phyloP scores from a whole-genome alignment of 1,284 basidiomycete species.

The Schizophyllum amplum region DNA sequence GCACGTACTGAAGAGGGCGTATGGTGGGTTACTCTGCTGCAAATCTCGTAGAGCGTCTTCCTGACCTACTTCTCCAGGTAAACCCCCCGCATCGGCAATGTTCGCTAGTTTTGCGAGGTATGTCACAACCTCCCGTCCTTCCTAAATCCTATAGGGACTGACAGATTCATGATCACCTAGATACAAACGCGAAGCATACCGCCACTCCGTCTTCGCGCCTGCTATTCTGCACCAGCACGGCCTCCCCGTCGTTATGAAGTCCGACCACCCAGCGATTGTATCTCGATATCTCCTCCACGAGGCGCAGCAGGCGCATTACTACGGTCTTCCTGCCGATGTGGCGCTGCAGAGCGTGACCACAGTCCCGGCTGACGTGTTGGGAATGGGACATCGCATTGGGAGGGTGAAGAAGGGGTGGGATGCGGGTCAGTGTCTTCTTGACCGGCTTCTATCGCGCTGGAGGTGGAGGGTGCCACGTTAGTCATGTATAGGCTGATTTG shows the following conservation, averaged over 20 bases:
- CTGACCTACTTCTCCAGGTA: conserved; percentile 21
- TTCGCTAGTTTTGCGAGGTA: conserved; percentile 50
- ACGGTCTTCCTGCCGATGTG: conserved; percentile 37
- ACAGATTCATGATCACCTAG: conserved; percentile 21
- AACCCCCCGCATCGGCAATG: conserved; percentile 60
- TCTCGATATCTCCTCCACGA: conserved; percentile 66
- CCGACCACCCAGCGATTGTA: conserved; percentile 53
- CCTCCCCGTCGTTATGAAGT: conserved; percentile 73
- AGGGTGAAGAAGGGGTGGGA: conserved; percentile 1
- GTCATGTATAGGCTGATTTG: neutral
- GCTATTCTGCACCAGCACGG: conserved; percentile 70
- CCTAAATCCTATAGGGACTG: too few species aligned
- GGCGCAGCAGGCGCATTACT: conserved; percentile 70
- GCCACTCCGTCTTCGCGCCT: conserved; percentile 78
- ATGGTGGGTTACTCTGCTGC: conserved; percentile 29
- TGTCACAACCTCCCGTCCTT: neutral
- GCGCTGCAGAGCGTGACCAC: conserved; percentile 56
- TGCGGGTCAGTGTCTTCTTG: neutral
- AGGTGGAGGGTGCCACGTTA: too few species aligned
- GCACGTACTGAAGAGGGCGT: conserved; percentile 63
- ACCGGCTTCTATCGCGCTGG: too few species aligned
- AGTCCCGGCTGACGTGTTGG: conserved; percentile 5
- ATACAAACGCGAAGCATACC: conserved; percentile 81
- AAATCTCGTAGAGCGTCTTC: neutral
- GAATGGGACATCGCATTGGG: conserved; percentile 6